Evolutionary conservation across 1,139 yeast species (phyloP), one percentile per base, ranked within the genome.

Genomic region (Tardiomyces blankii): DNA sequence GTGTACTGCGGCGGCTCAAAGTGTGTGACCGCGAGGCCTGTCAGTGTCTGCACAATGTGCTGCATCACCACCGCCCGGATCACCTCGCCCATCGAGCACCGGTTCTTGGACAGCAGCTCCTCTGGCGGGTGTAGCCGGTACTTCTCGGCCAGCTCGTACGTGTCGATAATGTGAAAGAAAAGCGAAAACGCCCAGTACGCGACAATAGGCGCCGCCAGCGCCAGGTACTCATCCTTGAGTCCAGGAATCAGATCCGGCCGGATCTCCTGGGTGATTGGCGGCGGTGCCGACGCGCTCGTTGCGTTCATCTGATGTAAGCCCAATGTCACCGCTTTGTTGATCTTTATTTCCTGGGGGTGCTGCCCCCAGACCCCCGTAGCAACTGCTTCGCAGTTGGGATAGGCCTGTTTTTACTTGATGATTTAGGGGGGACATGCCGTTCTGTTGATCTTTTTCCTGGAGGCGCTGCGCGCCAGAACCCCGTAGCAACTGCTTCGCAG

Each of bases 101-200:
- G 84, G 64, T 91, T 91, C 54, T 93, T 74, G 45, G 75, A 63
- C 42, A 71, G 60, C 48, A 87, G 87, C 62, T 89, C 97, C 56
- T 82, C 93, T 42, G 89, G 80, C 18, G 97, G 91, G 62, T 91
- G 98, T 46, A 91, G 86, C 52, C 97, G 72, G 66, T 85, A 87
- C 61, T 75, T 70, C 57, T 85, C 95, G 39, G 91, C 86, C 54
- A 86, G 66, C 59, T 86, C 76, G 54, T 74, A 77, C 41, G 73
- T 74, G 61, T 89, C 97, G 43, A 89, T 67, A 11, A 82, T 50
- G 60, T 84, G 88, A 73, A 86, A 91, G 48, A 84, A 65, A 33
- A 75, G 60, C 5, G 95, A 82, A 58, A 81, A 78, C 1, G 67
- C 46, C 97, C 97, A 91, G 65, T 91, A 91, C 2, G 82, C 89